Percentiles rank a stretch among this genome's conserved stretches.
Evolutionary conservation across 495 filamentous ascomycete species (phyloP).

Genomic region (Copromyces sp.): DNA sequence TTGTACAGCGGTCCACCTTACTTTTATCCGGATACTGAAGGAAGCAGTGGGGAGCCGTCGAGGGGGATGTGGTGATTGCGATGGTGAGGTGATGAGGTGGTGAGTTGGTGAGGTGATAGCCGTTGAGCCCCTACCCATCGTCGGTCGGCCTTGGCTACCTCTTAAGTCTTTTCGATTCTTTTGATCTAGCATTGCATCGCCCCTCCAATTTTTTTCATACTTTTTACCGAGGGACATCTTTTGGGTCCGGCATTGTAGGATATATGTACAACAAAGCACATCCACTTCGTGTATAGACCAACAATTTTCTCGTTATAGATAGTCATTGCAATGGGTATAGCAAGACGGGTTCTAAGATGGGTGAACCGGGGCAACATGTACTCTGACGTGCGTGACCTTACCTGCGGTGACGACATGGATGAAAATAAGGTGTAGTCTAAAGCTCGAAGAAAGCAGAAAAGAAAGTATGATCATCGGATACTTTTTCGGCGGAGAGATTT

Average conservation of each 20-base stretch:
- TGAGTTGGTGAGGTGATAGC: neutral
- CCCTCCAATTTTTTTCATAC: neutral
- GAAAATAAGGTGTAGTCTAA: neutral
- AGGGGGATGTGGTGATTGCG: neutral
- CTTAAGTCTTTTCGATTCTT: neutral
- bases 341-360: neutral
- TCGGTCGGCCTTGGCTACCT: neutral
- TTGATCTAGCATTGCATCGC: neutral
- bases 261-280: neutral
- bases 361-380: neutral
- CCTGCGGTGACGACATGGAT: neutral
- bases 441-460: no score
- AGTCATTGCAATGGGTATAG: neutral
- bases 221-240: neutral
- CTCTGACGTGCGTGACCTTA: neutral
- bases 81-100: neutral
- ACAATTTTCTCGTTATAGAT: neutral
- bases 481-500: no score
- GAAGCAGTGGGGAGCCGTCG: neutral
- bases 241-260: neutral
- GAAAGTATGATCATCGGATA: no score
- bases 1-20: neutral
- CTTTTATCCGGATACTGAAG: neutral
- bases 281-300: neutral
- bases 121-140: neutral